Conservation (phyloP, 2,329 filamentous ascomycete species). For the Hypoxylon sp. region DNA sequence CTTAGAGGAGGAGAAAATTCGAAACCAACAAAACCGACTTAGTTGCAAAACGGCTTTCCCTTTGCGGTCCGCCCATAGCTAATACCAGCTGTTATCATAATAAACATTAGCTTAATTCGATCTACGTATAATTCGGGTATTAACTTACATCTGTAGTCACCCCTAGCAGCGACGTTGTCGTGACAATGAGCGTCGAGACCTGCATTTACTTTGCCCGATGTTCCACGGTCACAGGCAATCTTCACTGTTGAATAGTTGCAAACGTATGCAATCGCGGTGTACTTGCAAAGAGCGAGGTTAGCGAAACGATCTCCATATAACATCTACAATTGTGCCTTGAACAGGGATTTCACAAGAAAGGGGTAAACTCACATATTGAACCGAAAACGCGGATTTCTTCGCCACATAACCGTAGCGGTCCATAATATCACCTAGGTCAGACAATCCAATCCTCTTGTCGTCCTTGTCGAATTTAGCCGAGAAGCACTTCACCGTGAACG, state of each 20-base stretch:
- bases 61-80: conserved; percentile 18
- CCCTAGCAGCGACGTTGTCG: conserved; percentile 13
- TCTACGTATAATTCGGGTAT: no score
- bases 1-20: not conserved
- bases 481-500: conserved; percentile 12
- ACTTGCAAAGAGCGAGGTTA: not conserved
- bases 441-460: conserved; percentile 7
- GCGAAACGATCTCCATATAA: not conserved
- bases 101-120: not conserved
- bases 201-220: conserved; percentile 12
- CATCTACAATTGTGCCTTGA: not conserved
- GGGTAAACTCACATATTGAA: conserved; percentile 8
- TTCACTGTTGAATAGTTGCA: conserved; percentile 9
- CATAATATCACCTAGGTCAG: conserved; percentile 13
- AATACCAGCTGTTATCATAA: not conserved
- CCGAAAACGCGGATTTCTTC: conserved; percentile 2
- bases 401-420: conserved; percentile 1
- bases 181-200: conserved; percentile 6
- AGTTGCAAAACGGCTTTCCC: conserved; percentile 23
- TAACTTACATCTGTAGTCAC: conserved; percentile 17
- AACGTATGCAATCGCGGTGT: conserved; percentile 2
- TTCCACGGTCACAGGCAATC: not conserved
- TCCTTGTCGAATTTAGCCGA: conserved; percentile 12
- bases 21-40: not conserved
- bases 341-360: not conserved